phyloP scores from a whole-genome alignment of 2,329 filamentous ascomycete genomes.

The Aspergillus tanneri region DNA sequence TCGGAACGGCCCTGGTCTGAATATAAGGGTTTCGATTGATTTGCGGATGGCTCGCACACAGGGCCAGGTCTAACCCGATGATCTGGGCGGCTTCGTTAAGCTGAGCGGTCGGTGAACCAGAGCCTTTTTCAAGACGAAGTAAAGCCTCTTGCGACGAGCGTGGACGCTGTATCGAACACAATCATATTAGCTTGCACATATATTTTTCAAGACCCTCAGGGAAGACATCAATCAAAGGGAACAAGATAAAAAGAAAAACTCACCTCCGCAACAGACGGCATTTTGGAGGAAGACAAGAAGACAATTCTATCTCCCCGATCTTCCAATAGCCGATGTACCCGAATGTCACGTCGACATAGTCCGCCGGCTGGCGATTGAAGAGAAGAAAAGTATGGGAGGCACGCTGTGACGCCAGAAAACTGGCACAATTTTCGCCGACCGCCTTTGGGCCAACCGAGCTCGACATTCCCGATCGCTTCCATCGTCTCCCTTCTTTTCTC shows the following conservation, averaged over 20 bases:
- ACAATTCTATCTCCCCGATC: constrained; percentile 4
- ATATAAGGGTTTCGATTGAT: constrained; percentile 25
- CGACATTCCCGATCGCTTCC: constrained; percentile 19
- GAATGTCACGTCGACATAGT: constrained; percentile 8
- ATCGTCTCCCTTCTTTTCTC: constrained; percentile 14
- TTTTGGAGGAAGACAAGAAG: constrained; percentile 15
- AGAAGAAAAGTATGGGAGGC: constrained; percentile 26
- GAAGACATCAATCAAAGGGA: constrained; percentile 3
- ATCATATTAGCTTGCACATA: constrained; percentile 11
- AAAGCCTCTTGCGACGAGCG: constrained; percentile 46
- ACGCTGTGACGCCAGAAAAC: constrained; percentile 9
- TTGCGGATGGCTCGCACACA: constrained; percentile 33
- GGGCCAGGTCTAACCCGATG: constrained; percentile 39
- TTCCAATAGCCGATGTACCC: neutral
- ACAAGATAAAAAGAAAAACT: constrained; percentile 13
- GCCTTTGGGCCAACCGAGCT: constrained; percentile 35
- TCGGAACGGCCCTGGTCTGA: constrained; percentile 38
- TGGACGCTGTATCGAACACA: constrained; percentile 31
- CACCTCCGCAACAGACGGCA: constrained; percentile 41
- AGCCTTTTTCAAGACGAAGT: constrained; percentile 47
- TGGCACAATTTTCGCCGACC: constrained; percentile 35
- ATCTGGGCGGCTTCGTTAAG: constrained; percentile 46
- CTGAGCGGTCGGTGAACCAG: constrained; percentile 38
- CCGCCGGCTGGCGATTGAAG: constrained; percentile 6
- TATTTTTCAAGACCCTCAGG: constrained; percentile 3